These are phyloP conservation scores for Sclerotinia subarctica DNA, from an alignment of 2,329 filamentous ascomycete species.

Conservation along the genomic window DNA sequence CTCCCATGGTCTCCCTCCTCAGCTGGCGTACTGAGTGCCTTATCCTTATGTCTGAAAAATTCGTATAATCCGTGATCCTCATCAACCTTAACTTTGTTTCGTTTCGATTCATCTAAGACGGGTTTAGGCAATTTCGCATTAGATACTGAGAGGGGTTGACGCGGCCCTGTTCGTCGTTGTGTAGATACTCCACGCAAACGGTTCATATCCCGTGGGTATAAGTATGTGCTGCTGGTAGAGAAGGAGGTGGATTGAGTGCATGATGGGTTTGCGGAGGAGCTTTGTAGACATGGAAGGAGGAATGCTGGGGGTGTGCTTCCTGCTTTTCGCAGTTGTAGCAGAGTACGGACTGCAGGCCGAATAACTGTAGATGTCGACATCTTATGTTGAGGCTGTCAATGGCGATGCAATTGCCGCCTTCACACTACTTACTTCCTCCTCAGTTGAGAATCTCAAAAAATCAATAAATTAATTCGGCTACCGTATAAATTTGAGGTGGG, in stretches of 20 bases:
- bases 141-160: slow-evolving; percentile 70
- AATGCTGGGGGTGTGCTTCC: slow-evolving; percentile 33
- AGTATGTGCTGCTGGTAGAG: slow-evolving; percentile 33
- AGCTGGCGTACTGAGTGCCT: slow-evolving; percentile 67
- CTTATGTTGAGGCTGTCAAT: slow-evolving; percentile 26
- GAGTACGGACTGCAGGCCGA: slow-evolving; percentile 29
- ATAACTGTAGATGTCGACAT: slow-evolving; percentile 36
- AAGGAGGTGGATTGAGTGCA: slow-evolving; percentile 35
- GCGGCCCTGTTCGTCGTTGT: slow-evolving; percentile 71
- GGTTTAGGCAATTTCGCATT: slow-evolving; percentile 72
- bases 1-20: slow-evolving; percentile 73
- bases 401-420: slow-evolving; percentile 17
- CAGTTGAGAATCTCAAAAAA: slow-evolving; percentile 24
- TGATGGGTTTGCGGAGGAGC: slow-evolving; percentile 22
- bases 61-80: slow-evolving; percentile 84
- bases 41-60: slow-evolving; percentile 75
- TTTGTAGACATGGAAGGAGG: slow-evolving; percentile 36
- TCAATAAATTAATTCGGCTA: slow-evolving; percentile 17
- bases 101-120: slow-evolving; percentile 55
- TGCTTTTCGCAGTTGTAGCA: slow-evolving; percentile 26
- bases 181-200: slow-evolving; percentile 77
- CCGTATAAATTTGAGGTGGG: slow-evolving; percentile 14
- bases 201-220: slow-evolving; percentile 65
- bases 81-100: slow-evolving; percentile 54
- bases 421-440: slow-evolving; percentile 3